Evolutionary conservation across 2,329 filamentous ascomycete genomes (phyloP), one percentile per base, ranked within the genome.

Genomic region (Penicillium sclerotigenum): DNA sequence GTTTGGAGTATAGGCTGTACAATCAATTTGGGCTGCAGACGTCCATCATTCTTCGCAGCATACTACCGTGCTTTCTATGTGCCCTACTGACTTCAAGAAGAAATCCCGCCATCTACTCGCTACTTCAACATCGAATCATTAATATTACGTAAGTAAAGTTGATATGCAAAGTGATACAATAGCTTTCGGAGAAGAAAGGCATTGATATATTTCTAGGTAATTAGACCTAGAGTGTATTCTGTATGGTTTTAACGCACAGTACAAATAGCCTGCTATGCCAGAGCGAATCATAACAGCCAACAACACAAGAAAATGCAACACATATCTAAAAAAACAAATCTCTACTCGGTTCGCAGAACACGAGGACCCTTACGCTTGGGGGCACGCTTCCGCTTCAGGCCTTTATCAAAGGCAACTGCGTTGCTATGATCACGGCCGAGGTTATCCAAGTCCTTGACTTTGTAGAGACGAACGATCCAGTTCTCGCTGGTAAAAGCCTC

Each of bases 401-500:
- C 80, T 50, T 77, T 77, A 54, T 81, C 79, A 68, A 81, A 79
- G 41, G 78, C 75, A 48, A 79, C 77, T 1, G 83, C 85, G 64
- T 78, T 83, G 62, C 84, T 84, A 72, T 97, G 93, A 68, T 96
- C 91, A 73, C 94, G 86, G 53, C 91, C 93, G 63, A 99, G 81
- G 74, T 97, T 97, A 79, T 99, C 94, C 57, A 97, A 86, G 68
- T 96, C 92, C 81, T 99, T 99, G 79, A 99, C 94, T 83, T 99
- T 99, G 83, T 97, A 99, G 71, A 99, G 97, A 62, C 94, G 85
- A 73, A 99, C 97, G 75, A 99, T 99, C 94, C 94, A 99, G 83
- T 99, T 99, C 81, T 99, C 94, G 70, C 91, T 96, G 53, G 95
- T 99, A 75, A 96, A 99, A 10, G 94, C 94, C 79, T 99, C 94